A percentile compares a stretch with the other conserved stretches of the same genome.
These are phyloP conservation scores for Dispira simplex DNA, from an alignment of 192 early-diverging fungal genomes.

Conservation along the genomic window DNA sequence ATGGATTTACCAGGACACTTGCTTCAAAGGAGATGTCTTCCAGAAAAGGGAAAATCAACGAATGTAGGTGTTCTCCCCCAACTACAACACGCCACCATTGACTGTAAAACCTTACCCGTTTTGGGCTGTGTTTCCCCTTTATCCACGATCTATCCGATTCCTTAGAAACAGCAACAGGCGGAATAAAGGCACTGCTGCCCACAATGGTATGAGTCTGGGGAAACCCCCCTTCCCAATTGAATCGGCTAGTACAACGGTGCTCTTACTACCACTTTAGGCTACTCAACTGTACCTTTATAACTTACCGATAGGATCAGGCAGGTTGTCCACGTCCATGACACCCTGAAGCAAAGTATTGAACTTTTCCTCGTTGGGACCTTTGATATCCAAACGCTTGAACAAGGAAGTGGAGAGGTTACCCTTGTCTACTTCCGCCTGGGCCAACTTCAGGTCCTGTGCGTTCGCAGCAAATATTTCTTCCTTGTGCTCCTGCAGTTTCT, in stretches of 20 bases:
- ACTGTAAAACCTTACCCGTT: not conserved
- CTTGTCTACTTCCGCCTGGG: slow-evolving; percentile 45
- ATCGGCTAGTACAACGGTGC: not conserved
- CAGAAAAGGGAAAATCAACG: not conserved
- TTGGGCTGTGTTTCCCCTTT: not conserved
- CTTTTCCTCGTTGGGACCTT: slow-evolving; percentile 57
- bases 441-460: slow-evolving; percentile 50
- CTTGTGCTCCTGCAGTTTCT: slow-evolving; percentile 44
- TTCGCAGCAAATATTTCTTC: slow-evolving; percentile 64
- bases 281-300: too few species aligned
- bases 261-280: too few species aligned
- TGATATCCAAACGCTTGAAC: slow-evolving; percentile 80
- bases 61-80: not conserved
- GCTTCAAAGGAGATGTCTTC: too few species aligned
- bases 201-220: not conserved
- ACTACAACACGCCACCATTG: not conserved
- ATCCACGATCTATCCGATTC: not conserved
- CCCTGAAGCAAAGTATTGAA: slow-evolving; percentile 75
- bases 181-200: not conserved
- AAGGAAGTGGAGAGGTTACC: slow-evolving; percentile 62
- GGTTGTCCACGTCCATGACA: slow-evolving; percentile 70
- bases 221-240: not conserved
- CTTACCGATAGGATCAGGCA: slow-evolving; percentile 67
- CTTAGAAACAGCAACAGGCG: not conserved
- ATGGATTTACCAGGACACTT: too few species aligned